These are phyloP conservation scores for Hibiscus trionum DNA, from an alignment of 345 rosid genomes.

Conservation along the genomic window DNA sequence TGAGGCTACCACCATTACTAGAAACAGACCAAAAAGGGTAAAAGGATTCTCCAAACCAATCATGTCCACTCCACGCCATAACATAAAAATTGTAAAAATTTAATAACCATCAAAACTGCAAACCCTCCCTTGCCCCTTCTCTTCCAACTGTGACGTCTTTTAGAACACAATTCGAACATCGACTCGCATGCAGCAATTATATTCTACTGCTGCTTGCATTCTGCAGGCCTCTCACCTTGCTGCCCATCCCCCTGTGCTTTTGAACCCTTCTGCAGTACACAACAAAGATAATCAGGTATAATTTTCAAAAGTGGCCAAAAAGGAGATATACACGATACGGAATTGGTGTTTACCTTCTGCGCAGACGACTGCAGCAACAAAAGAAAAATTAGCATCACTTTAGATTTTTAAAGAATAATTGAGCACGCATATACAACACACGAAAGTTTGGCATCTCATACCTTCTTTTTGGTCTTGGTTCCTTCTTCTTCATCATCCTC, in stretches of 20 bases:
- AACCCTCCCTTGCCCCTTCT: conserved; percentile 9
- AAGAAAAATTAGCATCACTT: too few relatives aligned
- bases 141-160: conserved; percentile 5
- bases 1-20: not conserved
- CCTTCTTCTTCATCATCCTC: conserved; percentile 53
- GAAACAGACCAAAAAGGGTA: not conserved
- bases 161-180: not conserved
- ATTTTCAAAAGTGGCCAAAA: too few relatives aligned
- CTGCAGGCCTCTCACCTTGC: conserved; percentile 84
- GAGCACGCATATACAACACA: too few relatives aligned
- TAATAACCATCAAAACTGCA: conserved; percentile 58
- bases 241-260: conserved; percentile 44
- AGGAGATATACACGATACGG: too few relatives aligned
- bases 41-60: too few relatives aligned
- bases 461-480: conserved; percentile 54
- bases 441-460: too few relatives aligned
- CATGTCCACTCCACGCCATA: too few relatives aligned
- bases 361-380: too few relatives aligned
- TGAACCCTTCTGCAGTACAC: conserved; percentile 46
- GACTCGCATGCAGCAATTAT: not conserved
- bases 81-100: too few relatives aligned
- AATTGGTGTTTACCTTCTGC: too few relatives aligned
- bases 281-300: too few relatives aligned
- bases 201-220: conserved; percentile 90
- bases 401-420: too few relatives aligned